These are phyloP conservation scores for Candida wancherniae DNA, from an alignment of 805 yeast genomes.

Conservation along the genomic window DNA sequence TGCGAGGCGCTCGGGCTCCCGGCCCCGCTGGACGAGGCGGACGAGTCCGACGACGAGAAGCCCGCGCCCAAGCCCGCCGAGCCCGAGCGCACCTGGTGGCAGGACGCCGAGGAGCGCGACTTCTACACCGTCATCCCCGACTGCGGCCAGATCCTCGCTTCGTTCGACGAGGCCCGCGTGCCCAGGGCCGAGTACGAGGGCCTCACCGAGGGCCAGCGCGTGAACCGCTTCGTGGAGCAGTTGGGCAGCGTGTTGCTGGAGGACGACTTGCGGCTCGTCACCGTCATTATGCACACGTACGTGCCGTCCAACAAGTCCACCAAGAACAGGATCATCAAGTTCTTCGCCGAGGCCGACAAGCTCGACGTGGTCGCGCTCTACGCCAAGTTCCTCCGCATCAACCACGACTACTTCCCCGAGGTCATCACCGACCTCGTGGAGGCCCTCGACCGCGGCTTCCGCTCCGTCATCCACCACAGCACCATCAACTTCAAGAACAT, in stretches of 20 bases:
- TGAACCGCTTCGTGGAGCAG: constrained; percentile 39
- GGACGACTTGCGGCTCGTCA: constrained; percentile 47
- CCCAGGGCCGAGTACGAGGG: constrained; percentile 8
- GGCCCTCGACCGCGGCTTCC: constrained; percentile 54
- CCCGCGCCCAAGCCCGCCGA: constrained; percentile 17
- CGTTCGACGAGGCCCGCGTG: constrained; percentile 11
- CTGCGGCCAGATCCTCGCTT: constrained; percentile 27
- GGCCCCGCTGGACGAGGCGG: constrained; percentile 19
- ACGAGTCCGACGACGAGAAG: constrained; percentile 21
- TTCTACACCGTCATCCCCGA: constrained; percentile 59
- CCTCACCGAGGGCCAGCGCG: constrained; percentile 33
- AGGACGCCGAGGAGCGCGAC: constrained; percentile 53
- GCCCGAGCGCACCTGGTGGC: constrained; percentile 44
- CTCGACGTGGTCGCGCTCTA: constrained; percentile 45
- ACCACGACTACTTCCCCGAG: constrained; percentile 44
- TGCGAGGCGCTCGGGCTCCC: constrained; percentile 9
- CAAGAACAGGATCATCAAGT: constrained; percentile 51
- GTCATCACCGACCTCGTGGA: constrained; percentile 49
- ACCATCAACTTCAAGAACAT: constrained; percentile 53
- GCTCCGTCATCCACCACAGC: constrained; percentile 52
- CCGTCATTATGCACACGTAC: constrained; percentile 43
- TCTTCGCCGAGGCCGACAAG: constrained; percentile 45
- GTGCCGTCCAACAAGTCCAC: constrained; percentile 70
- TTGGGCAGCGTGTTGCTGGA: constrained; percentile 42
- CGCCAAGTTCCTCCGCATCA: constrained; percentile 66